A percentile compares a stretch with the other conserved stretches of the same genome.
Conservation (phyloP, 768 basidiomycete genomes). For the Tylopilus intermedius region DNA sequence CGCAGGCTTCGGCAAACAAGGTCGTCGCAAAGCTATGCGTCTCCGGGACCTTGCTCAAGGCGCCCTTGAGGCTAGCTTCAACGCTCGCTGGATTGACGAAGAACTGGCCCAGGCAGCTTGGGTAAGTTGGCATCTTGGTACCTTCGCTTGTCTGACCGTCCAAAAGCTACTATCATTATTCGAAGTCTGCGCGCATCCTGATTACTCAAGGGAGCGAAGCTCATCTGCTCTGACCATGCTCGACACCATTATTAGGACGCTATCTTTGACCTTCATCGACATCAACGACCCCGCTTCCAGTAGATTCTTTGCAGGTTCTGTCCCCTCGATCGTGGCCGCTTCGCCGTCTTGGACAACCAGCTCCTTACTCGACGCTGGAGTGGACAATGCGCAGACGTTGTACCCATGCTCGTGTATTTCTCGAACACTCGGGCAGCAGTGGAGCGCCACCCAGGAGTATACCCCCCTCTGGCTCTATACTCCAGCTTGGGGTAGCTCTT, state of each 20-base stretch:
- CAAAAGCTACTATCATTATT: slow-evolving; percentile 63
- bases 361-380: background rate
- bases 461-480: slow-evolving; percentile 61
- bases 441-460: slow-evolving; percentile 47
- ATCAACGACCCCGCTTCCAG: slow-evolving; percentile 48
- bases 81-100: slow-evolving; percentile 68
- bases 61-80: slow-evolving; percentile 66
- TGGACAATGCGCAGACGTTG: background rate
- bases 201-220: slow-evolving; percentile 49
- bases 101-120: slow-evolving; percentile 71
- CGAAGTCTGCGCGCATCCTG: slow-evolving; percentile 66
- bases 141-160: slow-evolving; percentile 7
- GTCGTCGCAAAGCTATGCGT: slow-evolving; percentile 52
- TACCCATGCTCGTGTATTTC: slow-evolving; percentile 41
- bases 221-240: slow-evolving; percentile 55
- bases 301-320: slow-evolving; percentile 44
- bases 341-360: slow-evolving; percentile 10
- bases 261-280: slow-evolving; percentile 58
- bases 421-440: slow-evolving; percentile 48
- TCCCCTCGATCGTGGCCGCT: slow-evolving; percentile 39
- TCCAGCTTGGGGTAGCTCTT: slow-evolving; percentile 56
- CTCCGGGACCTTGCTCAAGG: slow-evolving; percentile 66
- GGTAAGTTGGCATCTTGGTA: slow-evolving; percentile 39
- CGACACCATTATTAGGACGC: slow-evolving; percentile 61
- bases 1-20: slow-evolving; percentile 43